Conservation (phyloP, 2,329 filamentous ascomycete species). For the Colletotrichum sp. region DNA sequence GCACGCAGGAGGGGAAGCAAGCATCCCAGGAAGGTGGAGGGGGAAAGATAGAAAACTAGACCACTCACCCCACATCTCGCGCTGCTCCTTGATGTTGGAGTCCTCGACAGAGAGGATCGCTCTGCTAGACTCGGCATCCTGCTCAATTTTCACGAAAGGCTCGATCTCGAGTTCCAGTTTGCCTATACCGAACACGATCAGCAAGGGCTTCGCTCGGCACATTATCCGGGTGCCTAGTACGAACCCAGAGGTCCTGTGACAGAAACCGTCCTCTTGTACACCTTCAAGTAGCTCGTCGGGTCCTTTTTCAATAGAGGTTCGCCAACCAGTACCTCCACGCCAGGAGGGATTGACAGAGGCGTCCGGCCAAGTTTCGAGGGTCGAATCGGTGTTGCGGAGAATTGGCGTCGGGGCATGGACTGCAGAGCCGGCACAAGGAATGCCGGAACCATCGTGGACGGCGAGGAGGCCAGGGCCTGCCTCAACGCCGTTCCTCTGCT, state of each 20-base stretch:
- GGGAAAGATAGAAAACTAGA: not conserved
- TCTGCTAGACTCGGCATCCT: conserved; percentile 67
- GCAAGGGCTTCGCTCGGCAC: not conserved
- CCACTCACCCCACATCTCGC: conserved; percentile 90
- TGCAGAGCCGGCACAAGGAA: conserved; percentile 79
- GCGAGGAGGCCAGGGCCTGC: conserved; percentile 55
- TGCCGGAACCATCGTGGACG: conserved; percentile 63
- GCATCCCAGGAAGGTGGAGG: not conserved
- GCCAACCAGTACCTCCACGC: conserved; percentile 77
- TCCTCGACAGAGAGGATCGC: conserved; percentile 75
- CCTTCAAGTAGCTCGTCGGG: conserved; percentile 63
- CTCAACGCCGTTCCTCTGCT: conserved; percentile 65
- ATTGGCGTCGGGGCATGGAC: conserved; percentile 54
- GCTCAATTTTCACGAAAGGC: conserved; percentile 74
- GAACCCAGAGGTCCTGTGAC: conserved; percentile 82
- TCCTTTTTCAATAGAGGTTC: conserved; percentile 61
- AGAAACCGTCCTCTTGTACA: conserved; percentile 70
- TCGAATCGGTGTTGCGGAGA: conserved; percentile 72
- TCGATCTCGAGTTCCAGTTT: conserved; percentile 81
- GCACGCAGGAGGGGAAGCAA: not conserved
- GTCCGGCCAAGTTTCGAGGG: conserved; percentile 86
- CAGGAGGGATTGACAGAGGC: conserved; percentile 79
- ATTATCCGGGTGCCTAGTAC: conserved; percentile 26
- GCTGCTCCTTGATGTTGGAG: conserved; percentile 72
- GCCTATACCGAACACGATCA: conserved; percentile 49